phyloP scores from a whole-genome alignment of 208 protist species.

The Crithidia fasciculata region DNA sequence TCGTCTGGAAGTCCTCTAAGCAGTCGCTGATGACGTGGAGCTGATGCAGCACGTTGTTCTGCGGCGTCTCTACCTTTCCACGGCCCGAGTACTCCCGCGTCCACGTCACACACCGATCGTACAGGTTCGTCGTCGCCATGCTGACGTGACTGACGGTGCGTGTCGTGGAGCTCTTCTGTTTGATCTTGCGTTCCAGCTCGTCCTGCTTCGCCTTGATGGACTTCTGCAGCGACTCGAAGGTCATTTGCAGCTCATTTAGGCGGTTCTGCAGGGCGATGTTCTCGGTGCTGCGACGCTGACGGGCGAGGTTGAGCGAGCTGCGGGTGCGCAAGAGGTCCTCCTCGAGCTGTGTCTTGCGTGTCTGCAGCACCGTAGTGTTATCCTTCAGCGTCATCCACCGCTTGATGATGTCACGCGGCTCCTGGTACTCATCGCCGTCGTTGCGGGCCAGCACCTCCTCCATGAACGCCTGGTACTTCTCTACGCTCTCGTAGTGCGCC shows the following conservation, averaged over 20 bases:
- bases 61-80: slow-evolving; percentile 65
- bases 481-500: slow-evolving; percentile 60
- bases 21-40: slow-evolving; percentile 89
- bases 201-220: slow-evolving; percentile 90
- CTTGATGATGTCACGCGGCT: slow-evolving; percentile 90
- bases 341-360: slow-evolving; percentile 91
- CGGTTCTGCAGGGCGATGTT: slow-evolving; percentile 91
- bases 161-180: slow-evolving; percentile 87
- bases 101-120: slow-evolving; percentile 87
- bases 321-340: slow-evolving; percentile 90
- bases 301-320: slow-evolving; percentile 79
- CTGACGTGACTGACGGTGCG: slow-evolving; percentile 91
- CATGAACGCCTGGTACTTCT: slow-evolving; percentile 89
- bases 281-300: slow-evolving; percentile 84
- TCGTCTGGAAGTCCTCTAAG: slow-evolving; percentile 89
- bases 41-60: slow-evolving; percentile 84
- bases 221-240: slow-evolving; percentile 86
- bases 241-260: slow-evolving; percentile 88
- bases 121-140: slow-evolving; percentile 92
- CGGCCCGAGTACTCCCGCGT: slow-evolving; percentile 76
- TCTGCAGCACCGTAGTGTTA: slow-evolving; percentile 91
- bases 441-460: slow-evolving; percentile 91
- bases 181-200: slow-evolving; percentile 86
- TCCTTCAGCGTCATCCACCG: slow-evolving; percentile 92
- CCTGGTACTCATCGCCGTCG: slow-evolving; percentile 92